A percentile compares a stretch with the other conserved stretches of the same genome.
These are phyloP conservation scores for Dillenia suffruticosa DNA, from an alignment of 164 flowering plant genomes.

Conservation along the genomic window DNA sequence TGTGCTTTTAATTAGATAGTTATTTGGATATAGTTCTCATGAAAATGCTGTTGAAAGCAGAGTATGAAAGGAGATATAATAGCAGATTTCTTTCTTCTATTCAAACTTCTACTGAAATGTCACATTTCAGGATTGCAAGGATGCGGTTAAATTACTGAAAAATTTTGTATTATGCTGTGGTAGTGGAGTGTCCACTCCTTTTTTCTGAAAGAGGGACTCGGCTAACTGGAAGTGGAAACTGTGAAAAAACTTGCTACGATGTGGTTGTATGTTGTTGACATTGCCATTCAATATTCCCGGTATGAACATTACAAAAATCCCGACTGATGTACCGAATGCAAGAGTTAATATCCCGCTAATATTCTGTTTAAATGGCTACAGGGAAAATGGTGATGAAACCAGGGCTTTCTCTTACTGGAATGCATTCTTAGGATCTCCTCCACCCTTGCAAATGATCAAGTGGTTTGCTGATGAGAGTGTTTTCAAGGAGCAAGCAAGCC, in stretches of 20 bases:
- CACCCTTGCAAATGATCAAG: slow-evolving; percentile 25
- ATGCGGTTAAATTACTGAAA: slow-evolving; percentile 29
- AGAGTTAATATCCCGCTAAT: background rate
- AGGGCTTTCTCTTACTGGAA: slow-evolving; percentile 18
- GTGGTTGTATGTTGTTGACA: slow-evolving; percentile 38
- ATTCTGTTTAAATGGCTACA: slow-evolving; percentile 8
- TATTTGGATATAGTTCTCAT: no score
- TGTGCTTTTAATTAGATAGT: no score
- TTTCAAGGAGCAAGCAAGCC: slow-evolving; percentile 4
- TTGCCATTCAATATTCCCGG: slow-evolving; percentile 32
- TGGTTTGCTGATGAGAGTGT: slow-evolving; percentile 28
- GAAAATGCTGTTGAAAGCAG: no score
- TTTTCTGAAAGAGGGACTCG: slow-evolving; percentile 13
- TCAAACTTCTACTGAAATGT: no score
- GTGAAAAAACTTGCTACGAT: slow-evolving; percentile 23
- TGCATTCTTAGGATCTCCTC: slow-evolving; percentile 27
- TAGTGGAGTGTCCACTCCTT: slow-evolving; percentile 28
- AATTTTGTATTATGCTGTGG: slow-evolving; percentile 30
- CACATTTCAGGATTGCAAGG: slow-evolving; percentile 27
- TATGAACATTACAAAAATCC: slow-evolving; percentile 7
- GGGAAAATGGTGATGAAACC: slow-evolving; percentile 24
- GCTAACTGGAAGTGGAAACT: slow-evolving; percentile 6
- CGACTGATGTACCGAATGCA: background rate
- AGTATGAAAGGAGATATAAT: no score
- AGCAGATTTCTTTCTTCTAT: no score